These are phyloP conservation scores for Salvia splendens DNA, from an alignment of 257 asterid genomes.

Conservation along the genomic window DNA sequence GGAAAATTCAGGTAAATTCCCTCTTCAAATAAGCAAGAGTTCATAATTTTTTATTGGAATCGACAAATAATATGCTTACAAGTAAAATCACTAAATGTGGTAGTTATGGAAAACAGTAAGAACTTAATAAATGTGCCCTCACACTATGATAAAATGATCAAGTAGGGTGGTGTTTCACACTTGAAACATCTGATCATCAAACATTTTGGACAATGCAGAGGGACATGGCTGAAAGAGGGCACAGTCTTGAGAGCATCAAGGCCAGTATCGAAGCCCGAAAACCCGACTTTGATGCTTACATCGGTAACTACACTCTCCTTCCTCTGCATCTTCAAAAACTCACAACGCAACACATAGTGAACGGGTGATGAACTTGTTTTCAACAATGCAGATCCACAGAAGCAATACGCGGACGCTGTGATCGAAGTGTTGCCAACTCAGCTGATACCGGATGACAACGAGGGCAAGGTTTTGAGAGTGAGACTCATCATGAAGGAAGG, in stretches of 20 bases:
- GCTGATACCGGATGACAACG: conserved; percentile 90
- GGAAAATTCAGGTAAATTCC: conserved; percentile 66
- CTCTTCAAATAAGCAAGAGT: background rate
- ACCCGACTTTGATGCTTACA: conserved; percentile 93
- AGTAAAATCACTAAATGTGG: no score
- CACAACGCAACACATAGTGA: background rate
- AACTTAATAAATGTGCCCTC: no score
- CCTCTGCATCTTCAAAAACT: background rate
- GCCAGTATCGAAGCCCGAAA: conserved; percentile 96
- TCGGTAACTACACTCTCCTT: conserved; percentile 50
- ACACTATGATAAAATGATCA: no score
- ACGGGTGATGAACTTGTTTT: background rate
- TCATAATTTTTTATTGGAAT: background rate
- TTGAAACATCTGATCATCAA: no score
- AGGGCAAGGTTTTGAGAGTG: conserved; percentile 91
- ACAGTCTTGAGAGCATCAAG: conserved; percentile 95
- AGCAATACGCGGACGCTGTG: conserved; percentile 90
- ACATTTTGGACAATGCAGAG: conserved; percentile 50
- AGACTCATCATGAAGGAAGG: conserved; percentile 90
- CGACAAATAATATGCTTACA: no score
- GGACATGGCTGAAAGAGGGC: conserved; percentile 99
- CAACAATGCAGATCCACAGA: conserved; percentile 74
- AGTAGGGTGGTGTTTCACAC: no score
- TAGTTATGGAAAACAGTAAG: no score
- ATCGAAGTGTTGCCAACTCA: conserved; percentile 92